phyloP scores from a whole-genome alignment of 2,329 filamentous ascomycete species.

The Verticillium dahliae region DNA sequence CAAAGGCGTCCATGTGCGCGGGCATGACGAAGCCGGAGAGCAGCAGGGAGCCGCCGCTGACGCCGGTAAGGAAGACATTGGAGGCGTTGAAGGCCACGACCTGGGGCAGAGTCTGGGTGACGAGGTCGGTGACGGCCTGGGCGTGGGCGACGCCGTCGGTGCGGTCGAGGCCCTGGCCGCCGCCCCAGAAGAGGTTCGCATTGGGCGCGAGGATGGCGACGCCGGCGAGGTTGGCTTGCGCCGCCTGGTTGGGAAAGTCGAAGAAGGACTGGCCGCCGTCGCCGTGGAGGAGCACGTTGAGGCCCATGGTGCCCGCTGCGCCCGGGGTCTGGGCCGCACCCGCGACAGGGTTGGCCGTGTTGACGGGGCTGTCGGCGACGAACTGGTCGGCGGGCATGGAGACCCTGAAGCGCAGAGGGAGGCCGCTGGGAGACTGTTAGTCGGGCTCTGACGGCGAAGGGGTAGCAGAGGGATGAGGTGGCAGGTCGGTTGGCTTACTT shows the following conservation, averaged over 20 bases:
- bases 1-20: conserved; percentile 43
- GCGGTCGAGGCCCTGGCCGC: conserved; percentile 42
- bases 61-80: conserved; percentile 51
- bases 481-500: conserved; percentile 32
- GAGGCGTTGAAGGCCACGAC: conserved; percentile 45
- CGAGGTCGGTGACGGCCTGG: conserved; percentile 46
- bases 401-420: conserved; percentile 49
- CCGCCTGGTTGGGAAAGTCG: conserved; percentile 45
- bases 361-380: conserved; percentile 38
- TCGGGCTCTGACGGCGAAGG: not conserved
- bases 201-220: conserved; percentile 48
- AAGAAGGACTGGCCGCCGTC: conserved; percentile 55
- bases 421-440: conserved; percentile 26
- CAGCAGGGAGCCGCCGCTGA: conserved; percentile 46
- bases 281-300: conserved; percentile 53
- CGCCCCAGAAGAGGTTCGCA: conserved; percentile 51
- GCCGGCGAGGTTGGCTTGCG: conserved; percentile 38
- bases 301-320: conserved; percentile 31
- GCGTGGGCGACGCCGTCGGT: conserved; percentile 50
- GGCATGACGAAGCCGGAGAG: conserved; percentile 53
- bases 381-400: conserved; percentile 48
- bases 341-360: conserved; percentile 29
- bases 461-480: not conserved
- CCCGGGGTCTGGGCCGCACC: conserved; percentile 14
- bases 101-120: conserved; percentile 41